Conservation (phyloP, 352 stramenopile genomes). For the Globisporangium spiculum region DNA sequence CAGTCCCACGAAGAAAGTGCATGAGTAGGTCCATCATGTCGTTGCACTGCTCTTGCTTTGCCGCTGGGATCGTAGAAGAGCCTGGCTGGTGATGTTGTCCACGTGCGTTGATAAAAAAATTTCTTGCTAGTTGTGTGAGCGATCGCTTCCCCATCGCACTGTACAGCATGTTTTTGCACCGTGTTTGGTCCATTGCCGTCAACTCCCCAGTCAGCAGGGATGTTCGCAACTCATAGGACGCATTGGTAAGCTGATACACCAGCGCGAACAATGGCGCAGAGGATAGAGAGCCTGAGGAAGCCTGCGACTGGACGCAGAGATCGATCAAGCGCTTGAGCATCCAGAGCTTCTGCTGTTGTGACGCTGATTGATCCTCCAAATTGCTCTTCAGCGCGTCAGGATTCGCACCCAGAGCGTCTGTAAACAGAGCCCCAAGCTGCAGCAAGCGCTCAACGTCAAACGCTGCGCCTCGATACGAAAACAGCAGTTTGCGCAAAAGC, state of each 20-base stretch:
- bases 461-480: conserved; percentile 30
- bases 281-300: background rate
- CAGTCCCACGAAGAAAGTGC: background rate
- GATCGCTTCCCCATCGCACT: conserved; percentile 24
- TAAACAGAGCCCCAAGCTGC: conserved; percentile 25
- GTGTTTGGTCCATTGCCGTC: conserved; percentile 14
- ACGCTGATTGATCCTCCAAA: background rate
- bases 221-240: conserved; percentile 24
- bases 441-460: conserved; percentile 29
- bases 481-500: conserved; percentile 43
- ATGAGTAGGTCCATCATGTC: conserved; percentile 10
- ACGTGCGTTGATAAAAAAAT: conserved; percentile 23
- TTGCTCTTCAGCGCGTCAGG: conserved; percentile 20
- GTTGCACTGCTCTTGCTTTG: background rate
- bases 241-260: conserved; percentile 20
- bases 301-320: conserved; percentile 38
- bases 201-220: conserved; percentile 32
- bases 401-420: conserved; percentile 22
- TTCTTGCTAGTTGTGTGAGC: conserved; percentile 26
- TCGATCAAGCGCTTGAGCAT: conserved; percentile 42
- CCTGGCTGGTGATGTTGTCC: conserved; percentile 18
- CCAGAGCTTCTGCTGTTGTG: conserved; percentile 26
- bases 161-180: conserved; percentile 21
- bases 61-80: background rate
- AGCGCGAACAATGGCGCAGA: conserved; percentile 13